Evolutionary conservation across 208 protist genomes (phyloP).

Genomic region (Entamoeba histolytica): DNA sequence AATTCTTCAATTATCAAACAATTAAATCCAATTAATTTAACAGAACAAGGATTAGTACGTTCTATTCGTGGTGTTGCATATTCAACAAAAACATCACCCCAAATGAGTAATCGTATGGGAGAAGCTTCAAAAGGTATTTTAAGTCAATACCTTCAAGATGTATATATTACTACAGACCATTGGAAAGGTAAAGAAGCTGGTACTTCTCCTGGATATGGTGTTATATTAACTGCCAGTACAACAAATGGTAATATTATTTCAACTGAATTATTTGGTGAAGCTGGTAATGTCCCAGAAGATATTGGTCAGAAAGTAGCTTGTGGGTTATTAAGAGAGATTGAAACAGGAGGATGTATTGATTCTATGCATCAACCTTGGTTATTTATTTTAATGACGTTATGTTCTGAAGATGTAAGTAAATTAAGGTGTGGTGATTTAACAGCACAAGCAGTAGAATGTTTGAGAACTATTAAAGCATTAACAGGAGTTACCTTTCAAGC

Average conservation of each 20-base stretch:
- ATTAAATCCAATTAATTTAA: slow-evolving; percentile 44
- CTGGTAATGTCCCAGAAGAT: background rate
- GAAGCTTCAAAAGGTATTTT: slow-evolving; percentile 53
- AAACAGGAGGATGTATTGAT: slow-evolving; percentile 38
- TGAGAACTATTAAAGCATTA: background rate
- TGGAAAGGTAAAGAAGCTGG: slow-evolving; percentile 42
- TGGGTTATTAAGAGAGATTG: slow-evolving; percentile 9
- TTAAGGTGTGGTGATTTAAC: slow-evolving; percentile 38
- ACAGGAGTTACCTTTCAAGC: slow-evolving; percentile 17
- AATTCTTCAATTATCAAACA: slow-evolving; percentile 47
- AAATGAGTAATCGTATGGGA: slow-evolving; percentile 56
- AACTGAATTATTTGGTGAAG: slow-evolving; percentile 29
- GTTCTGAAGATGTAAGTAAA: slow-evolving; percentile 43
- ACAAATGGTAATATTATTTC: slow-evolving; percentile 37
- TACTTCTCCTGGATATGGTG: slow-evolving; percentile 29
- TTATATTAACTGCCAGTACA: slow-evolving; percentile 36
- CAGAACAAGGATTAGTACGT: slow-evolving; percentile 52
- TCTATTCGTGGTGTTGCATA: slow-evolving; percentile 64
- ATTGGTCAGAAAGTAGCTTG: background rate
- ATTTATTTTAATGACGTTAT: slow-evolving; percentile 43
- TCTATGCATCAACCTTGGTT: slow-evolving; percentile 31
- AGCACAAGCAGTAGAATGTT: slow-evolving; percentile 24
- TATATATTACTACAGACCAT: slow-evolving; percentile 57
- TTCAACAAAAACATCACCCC: slow-evolving; percentile 48
- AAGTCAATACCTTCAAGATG: slow-evolving; percentile 43